phyloP scores from a whole-genome alignment of 305 asterid species.

The Vinca major region DNA sequence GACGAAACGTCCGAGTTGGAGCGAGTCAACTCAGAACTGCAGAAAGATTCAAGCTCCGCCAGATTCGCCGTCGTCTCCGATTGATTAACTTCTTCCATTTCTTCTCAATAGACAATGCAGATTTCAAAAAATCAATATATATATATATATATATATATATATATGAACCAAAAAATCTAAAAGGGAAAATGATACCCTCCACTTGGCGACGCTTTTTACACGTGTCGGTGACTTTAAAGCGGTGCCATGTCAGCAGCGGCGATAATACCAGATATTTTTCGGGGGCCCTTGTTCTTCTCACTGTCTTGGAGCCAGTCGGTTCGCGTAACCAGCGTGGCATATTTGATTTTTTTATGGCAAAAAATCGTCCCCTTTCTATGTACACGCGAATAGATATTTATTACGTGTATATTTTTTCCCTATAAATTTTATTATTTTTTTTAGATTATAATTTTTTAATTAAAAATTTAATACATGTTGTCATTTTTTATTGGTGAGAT shows the following conservation, averaged over 20 bases:
- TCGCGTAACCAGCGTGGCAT: no score
- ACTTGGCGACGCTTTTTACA: constrained; percentile 64
- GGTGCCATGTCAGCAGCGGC: constrained; percentile 38
- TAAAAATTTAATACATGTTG: no score
- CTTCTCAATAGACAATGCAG: constrained; percentile 15
- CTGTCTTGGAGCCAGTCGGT: no score
- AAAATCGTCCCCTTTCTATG: no score
- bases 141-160: no score
- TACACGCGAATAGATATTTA: no score
- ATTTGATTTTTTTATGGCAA: no score
- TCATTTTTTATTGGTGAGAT: no score
- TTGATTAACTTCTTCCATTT: constrained; percentile 23
- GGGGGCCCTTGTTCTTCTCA: background rate
- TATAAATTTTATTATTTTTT: no score
- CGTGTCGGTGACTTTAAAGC: constrained; percentile 30
- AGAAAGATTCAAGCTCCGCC: background rate
- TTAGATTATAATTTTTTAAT: no score
- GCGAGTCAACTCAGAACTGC: constrained; percentile 30
- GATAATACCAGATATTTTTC: constrained; percentile 50
- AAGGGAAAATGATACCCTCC: constrained; percentile 27
- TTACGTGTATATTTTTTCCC: no score
- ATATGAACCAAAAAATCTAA: no score
- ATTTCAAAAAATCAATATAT: constrained; percentile 14
- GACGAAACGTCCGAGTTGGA: constrained; percentile 38
- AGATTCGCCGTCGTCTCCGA: constrained; percentile 15